Evolutionary conservation across 495 filamentous ascomycete genomes (phyloP).

Genomic region (Hypoxylon intermedium): DNA sequence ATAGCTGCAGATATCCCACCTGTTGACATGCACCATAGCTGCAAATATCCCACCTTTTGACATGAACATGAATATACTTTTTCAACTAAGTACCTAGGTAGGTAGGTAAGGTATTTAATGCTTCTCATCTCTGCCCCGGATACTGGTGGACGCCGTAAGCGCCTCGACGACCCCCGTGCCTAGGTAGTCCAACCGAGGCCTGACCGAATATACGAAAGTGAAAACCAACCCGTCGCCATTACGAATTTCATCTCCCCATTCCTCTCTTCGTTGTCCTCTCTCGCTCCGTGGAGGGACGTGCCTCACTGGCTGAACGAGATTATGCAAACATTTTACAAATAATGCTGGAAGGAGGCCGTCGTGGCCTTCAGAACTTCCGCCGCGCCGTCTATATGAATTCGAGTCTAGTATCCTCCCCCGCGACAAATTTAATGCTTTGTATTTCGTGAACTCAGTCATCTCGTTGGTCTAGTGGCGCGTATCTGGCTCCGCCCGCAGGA

Average conservation of each 20-base stretch:
- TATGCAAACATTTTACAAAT: slow-evolving; percentile 33
- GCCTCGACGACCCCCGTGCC: background rate
- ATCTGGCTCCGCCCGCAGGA: slow-evolving; percentile 44
- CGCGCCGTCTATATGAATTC: slow-evolving; percentile 49
- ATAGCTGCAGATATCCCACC: too few species aligned
- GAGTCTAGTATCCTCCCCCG: slow-evolving; percentile 21
- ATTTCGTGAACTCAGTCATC: slow-evolving; percentile 46
- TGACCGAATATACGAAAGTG: slow-evolving; percentile 11
- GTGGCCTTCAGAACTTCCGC: slow-evolving; percentile 21
- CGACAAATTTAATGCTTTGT: slow-evolving; percentile 27
- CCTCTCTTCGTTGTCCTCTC: slow-evolving; percentile 10
- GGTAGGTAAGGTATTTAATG: slow-evolving; percentile 6
- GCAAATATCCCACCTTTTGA: background rate
- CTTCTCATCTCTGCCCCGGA: slow-evolving; percentile 17
- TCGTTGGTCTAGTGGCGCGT: slow-evolving; percentile 52
- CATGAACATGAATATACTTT: slow-evolving; percentile 24
- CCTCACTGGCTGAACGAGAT: slow-evolving; percentile 8
- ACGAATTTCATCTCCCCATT: slow-evolving; percentile 19
- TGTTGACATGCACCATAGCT: background rate
- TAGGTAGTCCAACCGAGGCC: slow-evolving; percentile 6
- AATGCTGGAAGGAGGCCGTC: slow-evolving; percentile 25
- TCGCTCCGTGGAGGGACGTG: slow-evolving; percentile 18
- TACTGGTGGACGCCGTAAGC: slow-evolving; percentile 1
- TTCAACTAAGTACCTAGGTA: background rate
- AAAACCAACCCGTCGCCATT: slow-evolving; percentile 15